Conservation (phyloP, 306 rosid species). For the Dicorynia guianensis region DNA sequence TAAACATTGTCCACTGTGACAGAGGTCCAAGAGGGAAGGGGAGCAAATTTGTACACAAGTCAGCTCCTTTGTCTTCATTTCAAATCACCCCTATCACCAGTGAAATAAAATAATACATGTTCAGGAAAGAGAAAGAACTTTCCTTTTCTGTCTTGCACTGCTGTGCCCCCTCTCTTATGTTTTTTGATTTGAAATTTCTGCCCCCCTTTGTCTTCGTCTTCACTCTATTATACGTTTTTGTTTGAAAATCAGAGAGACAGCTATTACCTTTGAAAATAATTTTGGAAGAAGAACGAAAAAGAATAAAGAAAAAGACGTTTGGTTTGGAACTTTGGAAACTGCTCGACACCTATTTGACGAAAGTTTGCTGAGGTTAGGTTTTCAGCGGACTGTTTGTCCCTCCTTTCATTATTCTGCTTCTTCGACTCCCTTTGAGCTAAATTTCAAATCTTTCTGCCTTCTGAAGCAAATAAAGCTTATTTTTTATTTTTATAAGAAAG, state of each 20-base stretch:
- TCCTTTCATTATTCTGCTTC: conserved; percentile 19
- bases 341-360: conserved; percentile 34
- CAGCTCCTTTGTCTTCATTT: background rate
- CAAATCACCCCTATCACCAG: background rate
- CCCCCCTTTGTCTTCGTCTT: conserved; percentile 25
- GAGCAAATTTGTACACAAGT: background rate
- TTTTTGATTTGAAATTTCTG: conserved; percentile 26
- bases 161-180: background rate
- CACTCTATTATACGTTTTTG: conserved; percentile 35
- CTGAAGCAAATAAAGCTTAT: conserved; percentile 27
- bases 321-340: conserved; percentile 40
- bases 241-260: conserved; percentile 32
- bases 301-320: background rate
- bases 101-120: conserved; percentile 12
- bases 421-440: conserved; percentile 12
- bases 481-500: conserved; percentile 29
- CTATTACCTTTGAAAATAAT: background rate
- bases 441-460: conserved; percentile 31
- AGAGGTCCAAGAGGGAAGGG: background rate
- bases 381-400: conserved; percentile 16
- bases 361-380: conserved; percentile 41
- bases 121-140: conserved; percentile 29
- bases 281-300: background rate
- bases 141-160: conserved; percentile 31
- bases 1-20: background rate